Evolutionary conservation across 2,329 filamentous ascomycete species (phyloP), one percentile per base, ranked within the genome.

Genomic region (Amesomyces nigricolor): DNA sequence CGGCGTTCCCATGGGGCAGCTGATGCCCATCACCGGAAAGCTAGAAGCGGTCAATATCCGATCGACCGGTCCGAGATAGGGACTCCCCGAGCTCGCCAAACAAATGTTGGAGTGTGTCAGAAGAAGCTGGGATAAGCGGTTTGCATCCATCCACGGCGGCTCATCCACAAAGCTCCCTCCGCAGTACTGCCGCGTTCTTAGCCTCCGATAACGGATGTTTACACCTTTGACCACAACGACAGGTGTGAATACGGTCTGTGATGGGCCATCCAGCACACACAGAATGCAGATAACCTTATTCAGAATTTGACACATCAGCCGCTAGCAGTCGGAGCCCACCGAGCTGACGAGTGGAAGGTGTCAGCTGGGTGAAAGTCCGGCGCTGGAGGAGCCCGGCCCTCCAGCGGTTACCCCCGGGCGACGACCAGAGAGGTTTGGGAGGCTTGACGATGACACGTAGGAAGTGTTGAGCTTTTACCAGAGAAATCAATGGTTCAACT

Each of bases 121-220:
- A 30, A 32, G 6, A 26, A 10, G 26, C 32, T 35, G 35, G 7
- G 46, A 32, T 35, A 30, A 47, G 30, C 43, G 14, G 35, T 32
- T 40, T 44, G 10, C 17, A 29, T 11, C 50, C 43, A 6, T 32
- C 32, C 32, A 35, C 32, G 11, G 11, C n/a, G 16, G n/a, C n/a
- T 17, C 11, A n/a, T 43, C 40, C 9, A 43, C 9, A 9, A 32
- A n/a, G 13, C 10, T 16, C 40, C n/a, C 29, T 37, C 39, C 39
- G 40, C 29, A 51, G 39, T 16, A 16, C 13, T 37, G 44, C 17
- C 39, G 22, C 11, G 29, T 37, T 48, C 48, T 44, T 48, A 43
- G 39, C 45, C 48, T 40, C 53, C 53, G 53, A 56, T 56, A 54
- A 59, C 57, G 57, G 57, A 56, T 53, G 32, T 13, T 22, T 14